Evolutionary conservation across 441 rosid species (phyloP).

Genomic region (Brassica balearica): DNA sequence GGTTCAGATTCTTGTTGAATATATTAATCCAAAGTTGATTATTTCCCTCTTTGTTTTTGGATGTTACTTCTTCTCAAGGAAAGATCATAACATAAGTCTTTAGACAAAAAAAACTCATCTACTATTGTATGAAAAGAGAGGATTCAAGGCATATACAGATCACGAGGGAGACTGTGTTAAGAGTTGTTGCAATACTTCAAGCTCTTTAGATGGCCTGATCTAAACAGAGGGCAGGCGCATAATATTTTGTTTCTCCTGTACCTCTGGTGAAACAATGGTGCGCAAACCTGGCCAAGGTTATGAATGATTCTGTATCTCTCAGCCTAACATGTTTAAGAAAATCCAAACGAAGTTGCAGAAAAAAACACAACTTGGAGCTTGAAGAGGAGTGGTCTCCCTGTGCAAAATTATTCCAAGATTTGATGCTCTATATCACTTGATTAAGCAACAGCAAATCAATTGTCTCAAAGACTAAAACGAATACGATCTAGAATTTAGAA

Average conservation of each 20-base stretch:
- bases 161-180: conserved; percentile 60
- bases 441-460: background rate
- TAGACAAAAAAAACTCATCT: background rate
- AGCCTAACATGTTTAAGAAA: too few species aligned
- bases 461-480: too few species aligned
- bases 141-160: conserved; percentile 36
- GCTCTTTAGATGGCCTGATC: conserved; percentile 67
- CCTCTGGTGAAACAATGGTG: conserved; percentile 31
- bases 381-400: background rate
- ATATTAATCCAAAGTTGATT: background rate
- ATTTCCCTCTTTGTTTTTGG: background rate
- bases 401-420: background rate
- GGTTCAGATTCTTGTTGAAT: conserved; percentile 23
- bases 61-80: background rate
- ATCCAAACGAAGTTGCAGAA: too few species aligned
- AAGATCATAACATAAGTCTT: background rate
- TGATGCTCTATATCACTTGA: too few species aligned
- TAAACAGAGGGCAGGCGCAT: conserved; percentile 39
- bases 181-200: conserved; percentile 67
- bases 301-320: too few species aligned
- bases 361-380: too few species aligned
- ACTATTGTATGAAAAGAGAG: background rate
- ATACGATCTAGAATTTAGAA: too few species aligned
- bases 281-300: too few species aligned
- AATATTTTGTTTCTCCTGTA: conserved; percentile 40